These are phyloP conservation scores for Lachnellula cervina DNA, from an alignment of 2,329 filamentous ascomycete species.

Conservation along the genomic window DNA sequence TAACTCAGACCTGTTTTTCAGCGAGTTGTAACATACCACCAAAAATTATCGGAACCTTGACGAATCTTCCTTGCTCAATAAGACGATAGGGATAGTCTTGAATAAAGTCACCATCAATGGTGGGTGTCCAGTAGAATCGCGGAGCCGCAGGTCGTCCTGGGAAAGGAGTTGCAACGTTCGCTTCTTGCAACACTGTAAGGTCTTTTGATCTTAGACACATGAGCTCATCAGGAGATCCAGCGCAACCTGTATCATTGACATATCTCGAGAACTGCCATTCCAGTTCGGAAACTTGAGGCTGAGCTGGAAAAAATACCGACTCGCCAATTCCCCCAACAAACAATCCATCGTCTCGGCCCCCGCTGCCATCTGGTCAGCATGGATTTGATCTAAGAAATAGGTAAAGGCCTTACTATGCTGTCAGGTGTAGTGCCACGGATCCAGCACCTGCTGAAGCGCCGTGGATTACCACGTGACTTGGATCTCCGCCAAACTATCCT, in stretches of 20 bases:
- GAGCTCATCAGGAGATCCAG: constrained; percentile 26
- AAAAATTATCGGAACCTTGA: constrained; percentile 38
- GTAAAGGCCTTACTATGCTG: constrained; percentile 20
- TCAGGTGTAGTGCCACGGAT: constrained; percentile 38
- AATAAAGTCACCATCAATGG: constrained; percentile 38
- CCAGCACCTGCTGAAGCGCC: constrained; percentile 45
- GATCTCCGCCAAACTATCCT: constrained; percentile 41
- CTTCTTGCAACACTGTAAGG: constrained; percentile 34
- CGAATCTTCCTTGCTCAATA: constrained; percentile 33
- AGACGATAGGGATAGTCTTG: constrained; percentile 36
- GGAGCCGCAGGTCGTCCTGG: constrained; percentile 33
- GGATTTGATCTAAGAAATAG: neutral
- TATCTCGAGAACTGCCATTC: constrained; percentile 39
- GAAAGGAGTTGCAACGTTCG: constrained; percentile 34
- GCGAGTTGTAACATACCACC: constrained; percentile 26
- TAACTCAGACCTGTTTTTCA: neutral
- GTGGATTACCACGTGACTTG: constrained; percentile 42
- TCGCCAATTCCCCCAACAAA: constrained; percentile 31
- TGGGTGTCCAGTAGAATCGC: constrained; percentile 39
- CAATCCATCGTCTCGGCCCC: constrained; percentile 24
- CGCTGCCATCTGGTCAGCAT: constrained; percentile 13
- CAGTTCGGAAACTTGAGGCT: constrained; percentile 34
- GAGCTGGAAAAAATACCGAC: constrained; percentile 36
- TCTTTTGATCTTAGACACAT: constrained; percentile 35
- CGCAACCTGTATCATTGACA: constrained; percentile 32